phyloP scores from a whole-genome alignment of 108 stramenopile genomes.

The Skeletonema grethae region DNA sequence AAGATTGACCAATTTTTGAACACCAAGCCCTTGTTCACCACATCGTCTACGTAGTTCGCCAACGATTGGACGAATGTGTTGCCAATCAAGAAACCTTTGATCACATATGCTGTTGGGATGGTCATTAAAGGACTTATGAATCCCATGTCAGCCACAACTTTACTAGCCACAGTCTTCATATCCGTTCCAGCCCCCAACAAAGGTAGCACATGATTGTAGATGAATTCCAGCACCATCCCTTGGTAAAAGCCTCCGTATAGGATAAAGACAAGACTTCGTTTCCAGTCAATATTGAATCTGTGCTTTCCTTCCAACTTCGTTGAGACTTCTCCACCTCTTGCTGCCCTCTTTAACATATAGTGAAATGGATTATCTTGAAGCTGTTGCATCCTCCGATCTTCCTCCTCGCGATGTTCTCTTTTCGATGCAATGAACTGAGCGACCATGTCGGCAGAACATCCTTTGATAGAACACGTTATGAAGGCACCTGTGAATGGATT shows the following conservation, averaged over 20 bases:
- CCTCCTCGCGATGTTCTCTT: background rate
- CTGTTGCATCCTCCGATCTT: conserved; percentile 2
- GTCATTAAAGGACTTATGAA: conserved; percentile 49
- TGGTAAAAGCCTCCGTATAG: conserved; percentile 67
- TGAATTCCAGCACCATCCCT: conserved; percentile 50
- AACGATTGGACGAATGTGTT: conserved; percentile 14
- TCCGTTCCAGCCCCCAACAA: conserved; percentile 33
- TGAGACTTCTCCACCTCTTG: conserved; percentile 7
- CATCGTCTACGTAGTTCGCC: conserved; percentile 26
- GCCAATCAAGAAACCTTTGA: conserved; percentile 29
- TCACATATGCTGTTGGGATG: conserved; percentile 55
- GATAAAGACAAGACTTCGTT: conserved; percentile 52
- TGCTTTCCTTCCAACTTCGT: conserved; percentile 2
- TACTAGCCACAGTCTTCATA: conserved; percentile 16
- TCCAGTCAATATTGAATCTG: conserved; percentile 24
- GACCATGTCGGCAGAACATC: conserved; percentile 60
- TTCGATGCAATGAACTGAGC: conserved; percentile 40
- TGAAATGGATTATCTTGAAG: background rate
- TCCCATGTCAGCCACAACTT: conserved; percentile 52
- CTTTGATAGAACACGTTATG: conserved; percentile 63
- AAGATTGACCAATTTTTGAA: conserved; percentile 45
- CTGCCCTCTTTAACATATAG: background rate
- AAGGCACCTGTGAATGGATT: conserved; percentile 65
- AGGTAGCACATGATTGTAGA: conserved; percentile 52
- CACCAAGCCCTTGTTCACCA: conserved; percentile 24